phyloP scores from a whole-genome alignment of 2,329 filamentous ascomycete genomes.

The Pseudofabraea citricarpa region DNA sequence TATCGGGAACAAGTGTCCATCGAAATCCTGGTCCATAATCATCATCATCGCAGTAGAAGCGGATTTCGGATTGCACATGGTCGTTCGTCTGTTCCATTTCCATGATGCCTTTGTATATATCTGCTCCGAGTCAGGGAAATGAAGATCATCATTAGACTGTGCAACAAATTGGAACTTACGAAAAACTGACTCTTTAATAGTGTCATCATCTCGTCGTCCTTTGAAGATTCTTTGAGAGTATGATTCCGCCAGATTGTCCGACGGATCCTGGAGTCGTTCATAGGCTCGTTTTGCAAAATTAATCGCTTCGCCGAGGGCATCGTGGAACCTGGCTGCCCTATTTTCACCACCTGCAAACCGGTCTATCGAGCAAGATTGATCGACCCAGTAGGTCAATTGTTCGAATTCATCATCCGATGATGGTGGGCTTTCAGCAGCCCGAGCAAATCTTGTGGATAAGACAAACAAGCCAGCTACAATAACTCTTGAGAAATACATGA shows the following conservation, averaged over 20 bases:
- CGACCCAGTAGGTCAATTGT: not conserved
- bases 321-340: not conserved
- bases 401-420: not conserved
- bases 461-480: not conserved
- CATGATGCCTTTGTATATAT: not conserved
- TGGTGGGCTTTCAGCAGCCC: not conserved
- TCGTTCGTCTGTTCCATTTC: not conserved
- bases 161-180: not conserved
- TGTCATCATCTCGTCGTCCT: not conserved
- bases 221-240: not conserved
- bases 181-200: not conserved
- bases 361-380: not conserved
- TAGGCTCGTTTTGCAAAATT: not conserved
- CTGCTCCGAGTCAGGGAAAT: not conserved
- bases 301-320: not conserved
- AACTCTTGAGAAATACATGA: not conserved
- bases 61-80: not conserved
- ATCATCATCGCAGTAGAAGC: not conserved
- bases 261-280: not conserved
- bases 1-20: not conserved
- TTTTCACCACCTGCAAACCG: not conserved
- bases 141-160: too few relatives aligned
- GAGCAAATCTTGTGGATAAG: not conserved
- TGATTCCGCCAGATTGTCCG: not conserved
- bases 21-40: not conserved